Conservation (phyloP, 805 yeast genomes). For the Metschnikowia lochheadii region DNA sequence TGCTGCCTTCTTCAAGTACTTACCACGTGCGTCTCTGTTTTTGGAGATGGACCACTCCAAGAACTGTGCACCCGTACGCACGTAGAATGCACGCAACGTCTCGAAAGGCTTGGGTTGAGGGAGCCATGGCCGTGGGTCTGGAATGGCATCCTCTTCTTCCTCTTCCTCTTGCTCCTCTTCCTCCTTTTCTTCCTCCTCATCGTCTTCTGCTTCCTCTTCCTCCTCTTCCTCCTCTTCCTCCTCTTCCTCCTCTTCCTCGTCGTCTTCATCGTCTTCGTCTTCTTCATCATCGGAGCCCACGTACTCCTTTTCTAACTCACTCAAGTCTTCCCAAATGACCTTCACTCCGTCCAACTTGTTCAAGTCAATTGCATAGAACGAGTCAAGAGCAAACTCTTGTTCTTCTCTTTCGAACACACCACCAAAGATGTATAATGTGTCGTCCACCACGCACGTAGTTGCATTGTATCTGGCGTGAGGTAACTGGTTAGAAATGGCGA, state of each 20-base stretch:
- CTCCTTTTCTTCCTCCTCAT: slow-evolving; percentile 54
- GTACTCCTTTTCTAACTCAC: slow-evolving; percentile 49
- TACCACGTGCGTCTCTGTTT: slow-evolving; percentile 82
- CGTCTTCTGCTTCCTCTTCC: slow-evolving; percentile 37
- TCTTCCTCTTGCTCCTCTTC: slow-evolving; percentile 72
- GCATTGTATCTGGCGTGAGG: slow-evolving; percentile 93
- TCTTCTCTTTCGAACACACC: slow-evolving; percentile 91
- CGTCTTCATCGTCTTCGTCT: slow-evolving; percentile 55
- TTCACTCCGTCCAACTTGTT: slow-evolving; percentile 84
- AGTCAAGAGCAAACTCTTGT: slow-evolving; percentile 76
- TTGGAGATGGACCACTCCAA: slow-evolving; percentile 91
- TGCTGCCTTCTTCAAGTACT: slow-evolving; percentile 80
- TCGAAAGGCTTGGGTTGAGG: slow-evolving; percentile 97
- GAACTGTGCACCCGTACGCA: slow-evolving; percentile 81
- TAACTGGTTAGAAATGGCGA: slow-evolving; percentile 53
- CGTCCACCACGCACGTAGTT: slow-evolving; percentile 79
- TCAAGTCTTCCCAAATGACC: slow-evolving; percentile 84
- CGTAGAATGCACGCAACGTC: slow-evolving; percentile 73
- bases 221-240: slow-evolving; percentile 49
- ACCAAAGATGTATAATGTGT: slow-evolving; percentile 77
- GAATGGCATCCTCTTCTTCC: slow-evolving; percentile 62
- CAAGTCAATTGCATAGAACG: slow-evolving; percentile 80
- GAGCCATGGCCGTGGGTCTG: slow-evolving; percentile 93
- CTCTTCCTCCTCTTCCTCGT: slow-evolving; percentile 47
- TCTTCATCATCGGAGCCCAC: slow-evolving; percentile 64